These are phyloP conservation scores for Alloteropsis angusta DNA, from an alignment of 202 grass and related monocot genomes.

Conservation along the genomic window DNA sequence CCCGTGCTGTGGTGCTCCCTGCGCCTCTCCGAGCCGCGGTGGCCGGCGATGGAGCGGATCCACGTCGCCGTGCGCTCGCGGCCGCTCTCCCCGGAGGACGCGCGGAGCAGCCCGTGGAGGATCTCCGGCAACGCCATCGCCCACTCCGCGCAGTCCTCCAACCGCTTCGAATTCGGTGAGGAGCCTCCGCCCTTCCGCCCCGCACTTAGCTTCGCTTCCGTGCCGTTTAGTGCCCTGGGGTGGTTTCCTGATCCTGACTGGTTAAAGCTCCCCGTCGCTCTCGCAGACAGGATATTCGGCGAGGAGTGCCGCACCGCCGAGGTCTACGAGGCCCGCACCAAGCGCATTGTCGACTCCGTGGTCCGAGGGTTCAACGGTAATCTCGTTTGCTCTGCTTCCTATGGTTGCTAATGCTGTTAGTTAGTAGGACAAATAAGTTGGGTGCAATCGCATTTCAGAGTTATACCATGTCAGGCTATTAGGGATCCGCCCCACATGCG, in stretches of 20 bases:
- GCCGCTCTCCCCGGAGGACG: constrained; percentile 61
- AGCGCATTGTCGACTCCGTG: constrained; percentile 67
- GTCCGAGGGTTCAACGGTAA: constrained; percentile 85
- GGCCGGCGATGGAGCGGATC: constrained; percentile 63
- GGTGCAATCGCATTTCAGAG: neutral
- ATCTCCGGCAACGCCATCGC: constrained; percentile 61
- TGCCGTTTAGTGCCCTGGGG: neutral
- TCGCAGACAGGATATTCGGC: constrained; percentile 61
- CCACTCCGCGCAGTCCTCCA: constrained; percentile 37
- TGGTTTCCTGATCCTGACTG: neutral
- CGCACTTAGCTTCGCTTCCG: neutral
- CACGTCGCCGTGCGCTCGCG: constrained; percentile 67
- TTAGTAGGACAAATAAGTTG: neutral
- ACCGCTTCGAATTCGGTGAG: constrained; percentile 59
- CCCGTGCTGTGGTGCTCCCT: neutral
- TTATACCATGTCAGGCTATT: neutral
- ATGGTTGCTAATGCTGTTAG: neutral
- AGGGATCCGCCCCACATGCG: neutral
- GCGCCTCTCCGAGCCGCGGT: neutral
- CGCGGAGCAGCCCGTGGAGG: constrained; percentile 57
- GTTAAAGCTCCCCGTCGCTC: neutral
- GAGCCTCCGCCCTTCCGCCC: neutral
- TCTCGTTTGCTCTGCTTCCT: neutral
- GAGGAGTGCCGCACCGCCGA: constrained; percentile 56
- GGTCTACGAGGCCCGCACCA: constrained; percentile 60